A percentile compares a stretch with the other conserved stretches of the same genome.
Conservation (phyloP, 306 rosid genomes). For the Quercus parvula region DNA sequence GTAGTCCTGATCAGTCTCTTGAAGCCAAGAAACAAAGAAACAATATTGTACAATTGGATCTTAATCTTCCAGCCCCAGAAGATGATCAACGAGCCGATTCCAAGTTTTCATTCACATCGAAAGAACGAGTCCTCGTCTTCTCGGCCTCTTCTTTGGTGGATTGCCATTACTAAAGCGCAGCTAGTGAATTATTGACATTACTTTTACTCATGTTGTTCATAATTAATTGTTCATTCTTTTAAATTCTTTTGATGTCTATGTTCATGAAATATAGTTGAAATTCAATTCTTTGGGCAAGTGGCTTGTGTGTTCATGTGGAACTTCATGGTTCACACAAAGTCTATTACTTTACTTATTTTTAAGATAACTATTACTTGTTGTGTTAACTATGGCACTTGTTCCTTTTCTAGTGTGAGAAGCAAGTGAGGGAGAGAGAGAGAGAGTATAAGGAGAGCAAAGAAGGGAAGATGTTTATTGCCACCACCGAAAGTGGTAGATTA, state of each 20-base stretch:
- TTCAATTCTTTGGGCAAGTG: conserved; percentile 21
- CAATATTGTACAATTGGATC: conserved; percentile 49
- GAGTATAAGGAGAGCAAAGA: background rate
- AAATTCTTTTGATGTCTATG: conserved; percentile 17
- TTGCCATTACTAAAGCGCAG: conserved; percentile 58
- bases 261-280: conserved; percentile 6
- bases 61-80: conserved; percentile 84
- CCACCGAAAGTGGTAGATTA: conserved; percentile 34
- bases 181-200: conserved; percentile 17
- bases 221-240: conserved; percentile 37
- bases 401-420: background rate
- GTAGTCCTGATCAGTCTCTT: conserved; percentile 6
- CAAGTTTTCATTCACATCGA: conserved; percentile 44
- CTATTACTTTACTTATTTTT: background rate
- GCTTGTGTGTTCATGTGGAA: conserved; percentile 8
- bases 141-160: conserved; percentile 70
- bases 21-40: conserved; percentile 43
- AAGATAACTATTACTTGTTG: background rate
- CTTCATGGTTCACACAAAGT: conserved; percentile 1
- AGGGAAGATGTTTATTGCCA: background rate
- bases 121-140: conserved; percentile 56
- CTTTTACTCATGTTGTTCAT: conserved; percentile 11
- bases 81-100: conserved; percentile 44
- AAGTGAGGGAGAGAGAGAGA: background rate
- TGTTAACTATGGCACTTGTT: too few species aligned